These are phyloP conservation scores for Irpex sp. DNA, from an alignment of 1,284 basidiomycete species.

Conservation along the genomic window DNA sequence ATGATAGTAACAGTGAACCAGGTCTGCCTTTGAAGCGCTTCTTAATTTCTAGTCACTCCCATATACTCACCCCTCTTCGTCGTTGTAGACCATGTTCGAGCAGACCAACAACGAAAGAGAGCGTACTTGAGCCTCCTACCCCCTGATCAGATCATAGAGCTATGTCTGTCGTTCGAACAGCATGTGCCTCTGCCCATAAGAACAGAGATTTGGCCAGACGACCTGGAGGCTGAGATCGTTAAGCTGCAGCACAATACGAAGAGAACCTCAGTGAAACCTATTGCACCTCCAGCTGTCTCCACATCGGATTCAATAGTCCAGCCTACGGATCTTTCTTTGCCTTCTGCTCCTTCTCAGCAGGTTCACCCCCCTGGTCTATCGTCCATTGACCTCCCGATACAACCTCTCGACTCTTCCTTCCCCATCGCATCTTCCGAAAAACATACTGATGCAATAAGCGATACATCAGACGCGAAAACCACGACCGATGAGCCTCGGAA, in stretches of 20 bases:
- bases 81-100: slow-evolving; percentile 6
- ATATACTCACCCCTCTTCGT: slow-evolving; percentile 9
- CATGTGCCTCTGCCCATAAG: slow-evolving; percentile 60
- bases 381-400: slow-evolving; percentile 3
- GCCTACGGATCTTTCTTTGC: background rate
- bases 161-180: slow-evolving; percentile 67
- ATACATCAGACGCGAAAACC: no score
- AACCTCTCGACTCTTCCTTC: slow-evolving; percentile 6
- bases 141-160: slow-evolving; percentile 67
- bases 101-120: slow-evolving; percentile 37
- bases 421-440: slow-evolving; percentile 16
- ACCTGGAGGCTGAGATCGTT: slow-evolving; percentile 60
- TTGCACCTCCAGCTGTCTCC: background rate
- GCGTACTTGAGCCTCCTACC: slow-evolving; percentile 65
- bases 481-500: background rate
- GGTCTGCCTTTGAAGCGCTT: background rate
- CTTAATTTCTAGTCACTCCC: background rate
- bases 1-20: background rate
- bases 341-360: slow-evolving; percentile 15
- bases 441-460: background rate
- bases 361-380: slow-evolving; percentile 20
- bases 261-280: slow-evolving; percentile 8
- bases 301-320: background rate
- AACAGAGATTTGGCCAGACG: slow-evolving; percentile 62
- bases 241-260: slow-evolving; percentile 34